Evolutionary conservation across 129 eudicot genomes (phyloP).

Genomic region (Helianthus tuberosus): DNA sequence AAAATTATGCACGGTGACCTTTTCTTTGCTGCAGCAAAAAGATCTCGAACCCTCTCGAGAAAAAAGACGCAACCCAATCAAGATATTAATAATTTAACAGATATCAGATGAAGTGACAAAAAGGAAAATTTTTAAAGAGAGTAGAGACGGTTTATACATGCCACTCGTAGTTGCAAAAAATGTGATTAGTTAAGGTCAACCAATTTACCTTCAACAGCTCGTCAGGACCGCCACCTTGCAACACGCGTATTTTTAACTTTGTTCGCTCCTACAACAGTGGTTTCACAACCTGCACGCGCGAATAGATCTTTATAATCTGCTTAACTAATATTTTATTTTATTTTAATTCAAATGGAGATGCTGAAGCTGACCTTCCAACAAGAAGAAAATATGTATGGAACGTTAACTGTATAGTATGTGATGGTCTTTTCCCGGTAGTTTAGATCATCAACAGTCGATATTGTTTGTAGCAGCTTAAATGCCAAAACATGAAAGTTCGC

Average conservation of each 20-base stretch:
- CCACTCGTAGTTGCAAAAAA: not conserved
- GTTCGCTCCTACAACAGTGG: slow-evolving; percentile 76
- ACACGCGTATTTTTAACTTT: slow-evolving; percentile 56
- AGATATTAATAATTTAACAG: no score
- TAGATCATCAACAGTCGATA: slow-evolving; percentile 68
- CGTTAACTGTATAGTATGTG: slow-evolving; percentile 72
- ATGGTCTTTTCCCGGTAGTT: slow-evolving; percentile 71
- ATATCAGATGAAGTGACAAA: no score
- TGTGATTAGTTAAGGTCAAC: not conserved
- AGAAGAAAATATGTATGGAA: slow-evolving; percentile 69
- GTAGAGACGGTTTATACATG: no score
- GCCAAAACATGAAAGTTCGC: slow-evolving; percentile 2
- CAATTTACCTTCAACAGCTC: slow-evolving; percentile 64
- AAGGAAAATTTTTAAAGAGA: no score
- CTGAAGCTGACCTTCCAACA: slow-evolving; percentile 67
- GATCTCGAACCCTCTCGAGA: slow-evolving; percentile 97
- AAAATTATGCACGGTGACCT: slow-evolving; percentile 93
- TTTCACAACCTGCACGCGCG: slow-evolving; percentile 61
- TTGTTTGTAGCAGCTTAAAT: slow-evolving; percentile 61
- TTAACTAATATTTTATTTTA: not conserved
- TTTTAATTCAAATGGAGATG: not conserved
- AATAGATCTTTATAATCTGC: not conserved
- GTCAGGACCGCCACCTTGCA: slow-evolving; percentile 71
- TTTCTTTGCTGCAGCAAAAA: slow-evolving; percentile 94
- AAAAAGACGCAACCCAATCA: no score